Conservation (phyloP, 116 monocot species). For the Zostera marina region DNA sequence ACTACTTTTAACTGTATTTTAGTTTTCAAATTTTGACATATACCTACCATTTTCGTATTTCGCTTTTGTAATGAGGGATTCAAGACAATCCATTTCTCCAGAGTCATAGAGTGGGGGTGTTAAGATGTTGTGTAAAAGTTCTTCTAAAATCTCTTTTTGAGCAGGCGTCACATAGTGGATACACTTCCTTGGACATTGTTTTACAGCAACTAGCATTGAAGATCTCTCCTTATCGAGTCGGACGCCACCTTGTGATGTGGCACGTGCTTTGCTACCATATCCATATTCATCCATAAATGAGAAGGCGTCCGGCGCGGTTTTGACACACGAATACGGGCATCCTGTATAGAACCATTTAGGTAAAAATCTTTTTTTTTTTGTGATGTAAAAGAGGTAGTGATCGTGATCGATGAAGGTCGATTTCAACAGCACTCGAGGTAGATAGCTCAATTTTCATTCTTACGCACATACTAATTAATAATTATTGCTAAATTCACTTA, state of each 20-base stretch:
- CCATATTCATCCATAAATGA: conserved; percentile 40
- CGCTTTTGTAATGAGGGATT: conserved; percentile 51
- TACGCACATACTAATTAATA: not conserved
- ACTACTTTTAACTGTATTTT: too few relatives aligned
- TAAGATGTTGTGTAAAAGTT: conserved; percentile 45
- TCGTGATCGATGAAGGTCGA: too few relatives aligned
- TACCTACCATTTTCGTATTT: conserved; percentile 54
- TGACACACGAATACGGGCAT: conserved; percentile 85
- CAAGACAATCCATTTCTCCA: conserved; percentile 46
- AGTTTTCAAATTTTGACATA: not conserved
- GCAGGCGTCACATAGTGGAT: conserved; percentile 80
- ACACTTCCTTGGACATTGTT: conserved; percentile 79
- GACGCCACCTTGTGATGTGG: conserved; percentile 33
- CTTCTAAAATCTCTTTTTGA: conserved; percentile 64
- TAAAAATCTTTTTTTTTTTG: too few relatives aligned
- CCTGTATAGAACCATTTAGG: conserved; percentile 19
- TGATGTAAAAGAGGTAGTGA: not conserved
- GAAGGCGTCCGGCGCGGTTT: conserved; percentile 72
- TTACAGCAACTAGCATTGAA: conserved; percentile 58
- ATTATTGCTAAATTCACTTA: too few relatives aligned
- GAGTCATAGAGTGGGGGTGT: conserved; percentile 29
- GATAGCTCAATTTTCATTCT: not conserved
- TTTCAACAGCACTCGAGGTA: too few relatives aligned
- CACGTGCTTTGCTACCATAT: conserved; percentile 33
- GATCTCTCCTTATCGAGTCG: conserved; percentile 32